Evolutionary conservation across 257 asterid genomes (phyloP).

Genomic region (Petrea volubilis): DNA sequence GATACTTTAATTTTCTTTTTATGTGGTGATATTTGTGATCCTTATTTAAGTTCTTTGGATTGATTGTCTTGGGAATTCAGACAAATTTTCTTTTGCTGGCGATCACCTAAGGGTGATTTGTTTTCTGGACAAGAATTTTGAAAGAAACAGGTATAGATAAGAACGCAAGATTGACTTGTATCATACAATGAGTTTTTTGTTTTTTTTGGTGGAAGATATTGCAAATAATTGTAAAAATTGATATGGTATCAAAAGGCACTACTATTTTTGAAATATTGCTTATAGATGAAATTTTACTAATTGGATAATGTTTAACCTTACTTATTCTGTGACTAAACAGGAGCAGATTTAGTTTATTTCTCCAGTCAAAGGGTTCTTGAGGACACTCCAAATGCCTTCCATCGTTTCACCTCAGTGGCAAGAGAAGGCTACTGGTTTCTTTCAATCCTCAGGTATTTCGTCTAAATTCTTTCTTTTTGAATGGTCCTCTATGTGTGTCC

Average conservation of each 20-base stretch:
- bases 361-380: constrained; percentile 25
- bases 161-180: neutral
- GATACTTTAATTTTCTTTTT: no score
- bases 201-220: neutral
- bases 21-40: neutral
- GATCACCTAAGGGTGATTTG: constrained; percentile 2
- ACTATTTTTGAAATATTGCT: neutral
- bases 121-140: neutral
- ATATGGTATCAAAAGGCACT: neutral
- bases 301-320: neutral
- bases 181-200: neutral
- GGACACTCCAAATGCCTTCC: constrained; percentile 64
- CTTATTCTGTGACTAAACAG: neutral
- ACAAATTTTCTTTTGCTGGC: neutral
- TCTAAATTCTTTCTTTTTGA: neutral
- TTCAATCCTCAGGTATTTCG: constrained; percentile 76
- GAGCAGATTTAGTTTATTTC: neutral
- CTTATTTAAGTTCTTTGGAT: neutral
- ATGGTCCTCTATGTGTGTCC: neutral
- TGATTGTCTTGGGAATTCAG: neutral
- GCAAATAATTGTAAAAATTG: neutral
- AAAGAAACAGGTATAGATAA: neutral
- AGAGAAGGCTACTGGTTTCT: constrained; percentile 79
- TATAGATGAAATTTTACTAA: neutral
- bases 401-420: constrained; percentile 80